Conservation (phyloP, 768 basidiomycete genomes). For the Rhodotorula sphaerocarpa region DNA sequence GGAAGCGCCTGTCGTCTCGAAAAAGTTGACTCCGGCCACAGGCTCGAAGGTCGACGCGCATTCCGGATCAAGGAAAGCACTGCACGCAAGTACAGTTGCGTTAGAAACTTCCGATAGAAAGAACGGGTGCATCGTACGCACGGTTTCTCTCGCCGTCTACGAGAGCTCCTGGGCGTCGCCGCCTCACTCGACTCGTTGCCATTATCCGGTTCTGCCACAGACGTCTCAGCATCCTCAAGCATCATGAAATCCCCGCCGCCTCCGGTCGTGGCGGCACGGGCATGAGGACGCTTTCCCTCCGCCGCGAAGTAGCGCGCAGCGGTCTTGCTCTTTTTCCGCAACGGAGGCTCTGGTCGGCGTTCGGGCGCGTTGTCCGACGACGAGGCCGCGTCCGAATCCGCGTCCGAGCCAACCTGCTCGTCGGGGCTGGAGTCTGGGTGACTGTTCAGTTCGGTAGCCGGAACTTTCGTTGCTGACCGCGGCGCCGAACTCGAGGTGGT, state of each 20-base stretch:
- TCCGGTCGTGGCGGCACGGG: background rate
- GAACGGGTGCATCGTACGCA: background rate
- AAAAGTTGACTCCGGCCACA: background rate
- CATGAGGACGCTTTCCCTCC: background rate
- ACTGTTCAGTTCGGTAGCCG: too few relatives aligned
- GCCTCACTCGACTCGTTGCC: background rate
- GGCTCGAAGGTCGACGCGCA: slow-evolving; percentile 19
- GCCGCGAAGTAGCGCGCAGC: slow-evolving; percentile 12
- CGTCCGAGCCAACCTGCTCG: background rate
- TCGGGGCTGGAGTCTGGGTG: too few relatives aligned
- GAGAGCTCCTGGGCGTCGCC: background rate
- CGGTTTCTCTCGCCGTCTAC: slow-evolving; percentile 1
- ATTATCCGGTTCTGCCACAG: too few relatives aligned
- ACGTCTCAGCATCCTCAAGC: slow-evolving; percentile 40
- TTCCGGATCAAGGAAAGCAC: slow-evolving; percentile 24
- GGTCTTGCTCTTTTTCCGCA: background rate
- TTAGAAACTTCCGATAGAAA: too few relatives aligned
- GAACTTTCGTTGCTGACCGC: too few relatives aligned
- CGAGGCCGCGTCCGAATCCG: background rate
- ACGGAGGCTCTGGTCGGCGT: background rate
- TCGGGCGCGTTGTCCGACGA: too few relatives aligned
- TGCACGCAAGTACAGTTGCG: background rate
- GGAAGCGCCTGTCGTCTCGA: slow-evolving; percentile 48
- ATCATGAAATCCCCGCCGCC: slow-evolving; percentile 37
- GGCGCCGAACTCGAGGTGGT: too few relatives aligned